A percentile compares a stretch with the other conserved stretches of the same genome.
These are phyloP conservation scores for Pythium scleroteichum DNA, from an alignment of 352 stramenopile species.

Conservation along the genomic window DNA sequence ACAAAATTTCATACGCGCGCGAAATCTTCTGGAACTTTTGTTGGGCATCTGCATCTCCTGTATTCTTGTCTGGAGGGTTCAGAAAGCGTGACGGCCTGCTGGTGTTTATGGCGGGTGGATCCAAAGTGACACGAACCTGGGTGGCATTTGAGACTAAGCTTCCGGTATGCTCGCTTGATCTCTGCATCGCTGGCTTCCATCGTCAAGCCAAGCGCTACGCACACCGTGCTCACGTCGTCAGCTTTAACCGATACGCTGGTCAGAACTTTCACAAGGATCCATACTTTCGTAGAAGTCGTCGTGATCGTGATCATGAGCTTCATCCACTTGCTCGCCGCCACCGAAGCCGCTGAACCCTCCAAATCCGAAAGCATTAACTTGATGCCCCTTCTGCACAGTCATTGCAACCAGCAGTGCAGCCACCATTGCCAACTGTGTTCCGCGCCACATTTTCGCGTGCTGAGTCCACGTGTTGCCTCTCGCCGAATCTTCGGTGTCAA, in stretches of 20 bases:
- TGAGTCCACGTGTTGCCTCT: slow-evolving; percentile 15
- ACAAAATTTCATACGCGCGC: slow-evolving; percentile 91
- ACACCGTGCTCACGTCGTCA: too few relatives aligned
- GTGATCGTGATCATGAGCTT: slow-evolving; percentile 55
- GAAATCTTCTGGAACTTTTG: slow-evolving; percentile 90
- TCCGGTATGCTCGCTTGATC: slow-evolving; percentile 96
- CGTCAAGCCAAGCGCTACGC: slow-evolving; percentile 61
- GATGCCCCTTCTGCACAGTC: slow-evolving; percentile 10
- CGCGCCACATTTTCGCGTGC: slow-evolving; percentile 18
- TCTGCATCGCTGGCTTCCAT: slow-evolving; percentile 86
- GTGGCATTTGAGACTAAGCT: slow-evolving; percentile 96
- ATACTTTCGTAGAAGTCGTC: slow-evolving; percentile 74
- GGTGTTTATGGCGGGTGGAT: not conserved
- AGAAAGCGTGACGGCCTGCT: not conserved
- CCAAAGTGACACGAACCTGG: slow-evolving; percentile 78
- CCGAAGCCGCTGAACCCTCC: slow-evolving; percentile 49
- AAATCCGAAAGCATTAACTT: slow-evolving; percentile 43
- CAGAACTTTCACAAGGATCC: not conserved
- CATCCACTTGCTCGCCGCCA: slow-evolving; percentile 43
- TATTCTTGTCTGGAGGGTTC: slow-evolving; percentile 72
- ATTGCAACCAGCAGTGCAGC: slow-evolving; percentile 37
- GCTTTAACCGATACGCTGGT: too few relatives aligned
- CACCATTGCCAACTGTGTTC: slow-evolving; percentile 25
- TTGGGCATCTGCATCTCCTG: slow-evolving; percentile 74
- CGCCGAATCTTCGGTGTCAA: not conserved